Conservation (phyloP, 129 eudicot species). For the Escallonia herrerae region DNA sequence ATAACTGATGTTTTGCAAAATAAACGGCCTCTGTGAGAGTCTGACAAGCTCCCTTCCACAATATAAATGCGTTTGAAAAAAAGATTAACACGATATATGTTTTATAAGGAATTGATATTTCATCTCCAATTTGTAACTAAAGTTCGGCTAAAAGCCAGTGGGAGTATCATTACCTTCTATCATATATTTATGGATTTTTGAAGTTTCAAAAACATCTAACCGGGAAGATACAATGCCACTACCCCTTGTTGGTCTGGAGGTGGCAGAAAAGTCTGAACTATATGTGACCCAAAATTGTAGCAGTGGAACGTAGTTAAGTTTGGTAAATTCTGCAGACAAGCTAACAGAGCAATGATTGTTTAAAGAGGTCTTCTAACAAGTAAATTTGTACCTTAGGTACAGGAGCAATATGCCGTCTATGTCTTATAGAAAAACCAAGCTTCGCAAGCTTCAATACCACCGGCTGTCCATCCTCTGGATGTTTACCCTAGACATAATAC, state of each 20-base stretch:
- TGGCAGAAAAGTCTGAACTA: not conserved
- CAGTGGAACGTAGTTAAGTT: not conserved
- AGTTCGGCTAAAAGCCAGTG: not conserved
- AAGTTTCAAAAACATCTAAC: no score
- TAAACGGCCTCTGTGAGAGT: no score
- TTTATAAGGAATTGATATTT: no score
- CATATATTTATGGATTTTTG: not conserved
- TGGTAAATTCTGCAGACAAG: not conserved
- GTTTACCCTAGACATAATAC: constrained; percentile 54
- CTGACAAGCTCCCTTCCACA: no score
- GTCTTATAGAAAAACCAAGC: constrained; percentile 58
- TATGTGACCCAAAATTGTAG: not conserved
- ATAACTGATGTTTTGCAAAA: no score
- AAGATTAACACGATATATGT: no score
- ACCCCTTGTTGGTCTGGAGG: no score
- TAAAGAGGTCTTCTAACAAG: not conserved
- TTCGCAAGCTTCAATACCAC: constrained; percentile 60
- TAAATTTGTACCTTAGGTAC: constrained; percentile 71
- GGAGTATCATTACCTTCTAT: not conserved
- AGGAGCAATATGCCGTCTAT: constrained; percentile 56
- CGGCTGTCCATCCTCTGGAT: constrained; percentile 76
- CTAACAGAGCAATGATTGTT: not conserved
- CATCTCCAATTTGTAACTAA: no score
- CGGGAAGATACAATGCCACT: no score
- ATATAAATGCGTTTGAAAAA: no score